Percentiles rank a stretch among this genome's conserved stretches.
Evolutionary conservation across 2,329 filamentous ascomycete genomes (phyloP).

Genomic region (Paecilomyces dactylethromorphus): DNA sequence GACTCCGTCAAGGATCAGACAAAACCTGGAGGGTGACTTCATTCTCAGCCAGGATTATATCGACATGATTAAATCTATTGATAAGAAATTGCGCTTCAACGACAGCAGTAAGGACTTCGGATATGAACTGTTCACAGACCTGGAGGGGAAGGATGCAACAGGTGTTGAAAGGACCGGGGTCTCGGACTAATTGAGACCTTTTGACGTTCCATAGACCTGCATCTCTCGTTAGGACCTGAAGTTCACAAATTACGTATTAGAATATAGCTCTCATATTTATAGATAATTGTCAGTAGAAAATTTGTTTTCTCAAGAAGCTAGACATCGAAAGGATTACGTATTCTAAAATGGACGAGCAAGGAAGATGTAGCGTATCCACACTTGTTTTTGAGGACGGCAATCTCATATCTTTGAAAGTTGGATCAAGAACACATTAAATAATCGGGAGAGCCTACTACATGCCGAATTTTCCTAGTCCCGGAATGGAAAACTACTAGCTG

Average conservation of each 20-base stretch:
- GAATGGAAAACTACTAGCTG: too few relatives aligned
- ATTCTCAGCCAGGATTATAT: constrained; percentile 53
- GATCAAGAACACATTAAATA: too few relatives aligned
- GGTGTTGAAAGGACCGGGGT: neutral
- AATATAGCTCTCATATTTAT: neutral
- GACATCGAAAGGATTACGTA: too few relatives aligned
- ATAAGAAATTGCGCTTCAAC: constrained; percentile 59
- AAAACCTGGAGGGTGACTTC: constrained; percentile 49
- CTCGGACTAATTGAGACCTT: neutral
- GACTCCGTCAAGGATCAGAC: constrained; percentile 35
- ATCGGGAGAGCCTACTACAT: too few relatives aligned
- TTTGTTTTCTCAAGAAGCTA: neutral
- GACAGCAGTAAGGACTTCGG: constrained; percentile 52
- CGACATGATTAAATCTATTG: constrained; percentile 47
- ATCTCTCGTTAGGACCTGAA: neutral
- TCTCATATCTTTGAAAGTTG: too few relatives aligned
- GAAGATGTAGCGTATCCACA: too few relatives aligned
- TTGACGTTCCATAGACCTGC: neutral
- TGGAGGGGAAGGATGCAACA: constrained; percentile 47
- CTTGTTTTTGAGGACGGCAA: too few relatives aligned
- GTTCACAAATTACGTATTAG: neutral
- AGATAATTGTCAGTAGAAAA: neutral
- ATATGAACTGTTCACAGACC: constrained; percentile 51
- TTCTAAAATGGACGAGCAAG: too few relatives aligned
- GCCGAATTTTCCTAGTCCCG: too few relatives aligned